A percentile compares a stretch with the other conserved stretches of the same genome.
Conservation (phyloP, 2,329 filamentous ascomycete species). For the Fusarium buxicola region DNA sequence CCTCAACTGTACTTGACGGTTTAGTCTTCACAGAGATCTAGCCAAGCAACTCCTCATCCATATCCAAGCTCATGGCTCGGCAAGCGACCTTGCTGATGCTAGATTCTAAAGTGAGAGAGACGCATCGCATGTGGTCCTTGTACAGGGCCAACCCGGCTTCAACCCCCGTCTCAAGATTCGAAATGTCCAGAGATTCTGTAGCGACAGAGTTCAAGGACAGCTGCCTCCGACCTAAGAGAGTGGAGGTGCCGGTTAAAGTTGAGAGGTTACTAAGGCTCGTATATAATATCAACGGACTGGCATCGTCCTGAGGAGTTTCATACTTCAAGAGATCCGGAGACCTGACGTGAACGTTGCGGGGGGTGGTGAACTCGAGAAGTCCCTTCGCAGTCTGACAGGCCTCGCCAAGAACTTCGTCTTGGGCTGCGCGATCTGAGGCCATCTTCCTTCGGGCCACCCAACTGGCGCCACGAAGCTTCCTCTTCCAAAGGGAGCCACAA, state of each 20-base stretch:
- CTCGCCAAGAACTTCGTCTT: conserved; percentile 15
- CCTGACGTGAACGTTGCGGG: conserved; percentile 14
- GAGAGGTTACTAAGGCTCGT: conserved; percentile 10
- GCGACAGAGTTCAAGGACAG: conserved; percentile 16
- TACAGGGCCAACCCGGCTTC: conserved; percentile 19
- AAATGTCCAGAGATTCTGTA: conserved; percentile 9
- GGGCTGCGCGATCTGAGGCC: conserved; percentile 16
- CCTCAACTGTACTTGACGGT: background rate
- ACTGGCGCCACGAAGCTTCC: conserved; percentile 21
- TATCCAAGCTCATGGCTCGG: conserved; percentile 2
- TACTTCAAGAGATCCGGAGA: conserved; percentile 19
- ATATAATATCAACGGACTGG: background rate
- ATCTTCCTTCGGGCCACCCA: conserved; percentile 21
- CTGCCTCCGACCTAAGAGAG: conserved; percentile 19
- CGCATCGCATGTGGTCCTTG: conserved; percentile 22
- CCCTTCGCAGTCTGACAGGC: background rate
- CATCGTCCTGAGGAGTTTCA: background rate
- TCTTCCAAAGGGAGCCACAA: conserved; percentile 22
- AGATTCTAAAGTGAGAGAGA: conserved; percentile 10
- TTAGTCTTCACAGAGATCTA: background rate
- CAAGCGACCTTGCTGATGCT: background rate
- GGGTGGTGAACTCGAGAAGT: background rate
- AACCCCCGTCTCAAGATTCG: background rate
- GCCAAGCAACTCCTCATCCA: background rate
- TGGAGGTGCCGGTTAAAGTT: conserved; percentile 9